A percentile compares a stretch with the other conserved stretches of the same genome.
phyloP scores from a whole-genome alignment of 306 rosid species.

The Vigna radiata region DNA sequence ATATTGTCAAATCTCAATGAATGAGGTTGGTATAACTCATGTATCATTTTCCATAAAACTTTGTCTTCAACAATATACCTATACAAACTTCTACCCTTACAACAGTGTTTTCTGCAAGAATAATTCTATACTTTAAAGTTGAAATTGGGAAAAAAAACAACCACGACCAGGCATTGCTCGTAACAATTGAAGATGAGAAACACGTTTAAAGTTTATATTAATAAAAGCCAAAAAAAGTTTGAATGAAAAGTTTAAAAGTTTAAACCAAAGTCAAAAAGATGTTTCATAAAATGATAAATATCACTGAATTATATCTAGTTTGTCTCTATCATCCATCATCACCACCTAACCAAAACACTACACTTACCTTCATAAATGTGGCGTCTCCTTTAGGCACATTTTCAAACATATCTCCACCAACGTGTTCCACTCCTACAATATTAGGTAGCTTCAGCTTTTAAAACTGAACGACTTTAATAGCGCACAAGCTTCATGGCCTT shows the following conservation, averaged over 20 bases:
- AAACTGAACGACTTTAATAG: background rate
- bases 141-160: too few species aligned
- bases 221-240: too few species aligned
- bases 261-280: background rate
- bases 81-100: too few species aligned
- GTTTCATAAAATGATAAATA: background rate
- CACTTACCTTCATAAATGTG: slow-evolving; percentile 73
- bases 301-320: background rate
- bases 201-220: too few species aligned
- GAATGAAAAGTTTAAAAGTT: too few species aligned
- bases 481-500: background rate
- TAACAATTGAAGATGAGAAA: too few species aligned
- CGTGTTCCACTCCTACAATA: slow-evolving; percentile 63
- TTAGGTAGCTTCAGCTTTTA: background rate
- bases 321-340: background rate
- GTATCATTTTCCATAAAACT: background rate
- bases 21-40: background rate
- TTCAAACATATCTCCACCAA: slow-evolving; percentile 67
- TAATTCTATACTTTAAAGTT: too few species aligned
- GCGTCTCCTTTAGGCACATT: slow-evolving; percentile 68
- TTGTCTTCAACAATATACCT: too few species aligned
- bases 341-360: background rate
- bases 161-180: too few species aligned
- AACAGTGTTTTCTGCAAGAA: too few species aligned
- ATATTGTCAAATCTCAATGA: too few species aligned